Evolutionary conservation across 768 basidiomycete genomes (phyloP).

Genomic region (Termitomyces sp.): DNA sequence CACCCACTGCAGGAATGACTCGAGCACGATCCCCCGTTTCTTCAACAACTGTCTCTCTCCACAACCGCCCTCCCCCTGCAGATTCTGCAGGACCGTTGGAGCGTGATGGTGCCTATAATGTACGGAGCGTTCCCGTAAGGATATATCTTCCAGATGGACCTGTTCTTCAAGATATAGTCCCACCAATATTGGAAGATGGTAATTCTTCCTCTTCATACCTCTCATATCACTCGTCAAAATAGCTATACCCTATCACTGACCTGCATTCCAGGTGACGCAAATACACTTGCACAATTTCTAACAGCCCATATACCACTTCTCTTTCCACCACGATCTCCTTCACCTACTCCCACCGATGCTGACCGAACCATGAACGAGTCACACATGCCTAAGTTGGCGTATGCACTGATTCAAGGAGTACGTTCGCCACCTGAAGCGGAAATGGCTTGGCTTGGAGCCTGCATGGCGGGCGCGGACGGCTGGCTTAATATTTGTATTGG

Average conservation of each 20-base stretch:
- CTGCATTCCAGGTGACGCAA: slow-evolving; percentile 51
- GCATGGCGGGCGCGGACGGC: slow-evolving; percentile 90
- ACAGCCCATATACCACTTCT: slow-evolving; percentile 75
- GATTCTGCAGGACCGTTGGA: slow-evolving; percentile 54
- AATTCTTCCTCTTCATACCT: neutral
- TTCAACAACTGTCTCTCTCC: slow-evolving; percentile 54
- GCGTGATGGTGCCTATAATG: slow-evolving; percentile 82
- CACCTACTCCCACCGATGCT: slow-evolving; percentile 37
- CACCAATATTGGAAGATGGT: slow-evolving; percentile 80
- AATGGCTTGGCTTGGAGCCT: slow-evolving; percentile 91
- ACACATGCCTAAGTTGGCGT: slow-evolving; percentile 54
- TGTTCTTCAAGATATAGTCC: slow-evolving; percentile 84
- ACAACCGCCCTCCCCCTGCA: slow-evolving; percentile 60
- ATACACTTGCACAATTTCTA: slow-evolving; percentile 69
- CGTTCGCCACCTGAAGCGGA: slow-evolving; percentile 80
- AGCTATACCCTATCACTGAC: neutral
- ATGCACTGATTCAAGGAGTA: slow-evolving; percentile 83
- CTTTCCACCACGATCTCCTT: slow-evolving; percentile 54
- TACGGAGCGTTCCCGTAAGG: slow-evolving; percentile 85
- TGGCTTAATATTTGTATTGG: slow-evolving; percentile 92
- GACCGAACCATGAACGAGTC: slow-evolving; percentile 35
- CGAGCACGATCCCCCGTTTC: slow-evolving; percentile 57
- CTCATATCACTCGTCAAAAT: neutral
- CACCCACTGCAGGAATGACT: slow-evolving; percentile 70
- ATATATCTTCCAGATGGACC: slow-evolving; percentile 90